Base-by-base conservation (phyloP, 2,329 filamentous ascomycete species). In the Trichophyton equinum region DNA sequence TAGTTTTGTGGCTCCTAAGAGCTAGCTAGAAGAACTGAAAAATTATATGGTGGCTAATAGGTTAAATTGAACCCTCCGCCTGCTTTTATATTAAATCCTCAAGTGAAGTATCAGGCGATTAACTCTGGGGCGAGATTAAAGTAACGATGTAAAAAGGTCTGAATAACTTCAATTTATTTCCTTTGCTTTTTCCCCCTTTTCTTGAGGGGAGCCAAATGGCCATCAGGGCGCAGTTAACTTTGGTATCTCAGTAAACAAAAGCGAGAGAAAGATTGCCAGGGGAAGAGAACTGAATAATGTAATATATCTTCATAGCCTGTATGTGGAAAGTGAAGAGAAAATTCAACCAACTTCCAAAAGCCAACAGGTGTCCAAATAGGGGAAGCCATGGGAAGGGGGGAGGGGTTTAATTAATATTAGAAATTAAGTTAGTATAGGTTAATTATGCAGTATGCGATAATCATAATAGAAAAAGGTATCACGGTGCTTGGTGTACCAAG, bases 391-490 rank as follows among this genome's bases (percentile, higher is more conserved):
- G 15, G 20, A 57, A 38, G 7, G 33, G 33, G 33, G 27, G n/a
- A n/a, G 27, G 6, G 27, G 6, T 30, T 38, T 9, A 38, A 57
- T 57, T 57, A 57, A 57, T 33, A 57, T 57, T 57, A 57, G 55
- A 57, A 25, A 57, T 57, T 57, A 57, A 18, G 20, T 57, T 57
- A 57, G 33, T 36, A 40, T 40, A n/a, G 53, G 30, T 40, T 40
- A 56, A 56, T 33, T 40, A 33, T 57, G 33, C 38, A 57, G 22
- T 15, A 57, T 33, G 55, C 33, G 20, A 30, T 15, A 42, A 30
- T 57, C 55, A 25, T 57, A 57, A 44, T 20, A 25, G n/a, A 57
- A 27, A 27, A n/a, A 53, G 25, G 25, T 30, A 53, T 57, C n/a
- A 27, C 20, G 38, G 55, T n/a, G 13, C 2, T 30, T 20, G 25